These are phyloP conservation scores for Aspergillus baeticus DNA, from an alignment of 495 filamentous ascomycete species.

Conservation along the genomic window DNA sequence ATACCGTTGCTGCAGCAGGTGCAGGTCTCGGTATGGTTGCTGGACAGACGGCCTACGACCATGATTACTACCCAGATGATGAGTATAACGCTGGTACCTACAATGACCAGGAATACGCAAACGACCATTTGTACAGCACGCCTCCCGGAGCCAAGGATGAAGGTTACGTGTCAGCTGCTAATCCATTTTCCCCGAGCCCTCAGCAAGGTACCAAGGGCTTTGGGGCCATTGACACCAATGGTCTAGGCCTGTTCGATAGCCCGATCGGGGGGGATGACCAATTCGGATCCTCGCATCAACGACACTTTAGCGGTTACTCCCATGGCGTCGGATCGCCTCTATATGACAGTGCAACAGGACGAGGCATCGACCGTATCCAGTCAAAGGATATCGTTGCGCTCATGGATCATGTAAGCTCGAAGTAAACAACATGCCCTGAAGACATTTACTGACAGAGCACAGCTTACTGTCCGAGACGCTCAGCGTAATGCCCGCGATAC, in stretches of 20 bases:
- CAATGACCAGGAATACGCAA: conserved; percentile 29
- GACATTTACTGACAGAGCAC: conserved; percentile 13
- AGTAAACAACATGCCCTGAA: not conserved
- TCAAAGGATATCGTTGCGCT: conserved; percentile 96
- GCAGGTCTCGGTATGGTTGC: conserved; percentile 29
- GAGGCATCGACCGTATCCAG: conserved; percentile 87
- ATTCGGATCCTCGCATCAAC: conserved; percentile 57
- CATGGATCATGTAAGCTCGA: conserved; percentile 83
- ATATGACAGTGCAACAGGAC: conserved; percentile 88
- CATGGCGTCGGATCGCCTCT: conserved; percentile 75
- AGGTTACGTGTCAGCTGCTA: conserved; percentile 86
- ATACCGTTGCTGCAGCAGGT: conserved; percentile 39
- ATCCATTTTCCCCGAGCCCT: conserved; percentile 62
- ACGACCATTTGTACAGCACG: conserved; percentile 37
- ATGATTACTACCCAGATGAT: conserved; percentile 40
- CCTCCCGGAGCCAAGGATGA: conserved; percentile 66
- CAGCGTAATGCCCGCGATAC: conserved; percentile 96
- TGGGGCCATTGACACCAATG: conserved; percentile 54
- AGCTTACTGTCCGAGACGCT: conserved; percentile 94
- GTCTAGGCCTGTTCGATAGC: conserved; percentile 57
- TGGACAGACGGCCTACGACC: conserved; percentile 32
- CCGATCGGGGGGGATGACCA: conserved; percentile 61
- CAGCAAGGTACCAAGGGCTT: conserved; percentile 60
- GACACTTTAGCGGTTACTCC: conserved; percentile 84
- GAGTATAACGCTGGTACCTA: conserved; percentile 40